Evolutionary conservation across 345 rosid genomes (phyloP), one percentile per base, ranked within the genome.

Genomic region (Acer negundo): DNA sequence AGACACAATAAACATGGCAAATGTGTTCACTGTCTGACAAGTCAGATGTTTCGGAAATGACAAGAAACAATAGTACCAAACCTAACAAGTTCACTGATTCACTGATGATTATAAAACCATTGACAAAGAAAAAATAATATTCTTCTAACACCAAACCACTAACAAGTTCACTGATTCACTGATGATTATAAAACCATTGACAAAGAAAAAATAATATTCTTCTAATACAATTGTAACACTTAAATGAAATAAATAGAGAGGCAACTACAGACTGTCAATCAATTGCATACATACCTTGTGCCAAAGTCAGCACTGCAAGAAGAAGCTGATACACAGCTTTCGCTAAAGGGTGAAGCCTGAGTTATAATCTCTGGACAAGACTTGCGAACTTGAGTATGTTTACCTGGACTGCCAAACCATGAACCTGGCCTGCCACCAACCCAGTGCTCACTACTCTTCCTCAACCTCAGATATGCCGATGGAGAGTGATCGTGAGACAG

Each of bases 281-380:
- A 22, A 78, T 40, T 44, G 74, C 6, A 69, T 59, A 40, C 15
- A n/a, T 73, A 91, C 98, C 89, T 89, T 78, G 70, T 78, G 84
- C 31, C 31, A 28, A 28, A 28, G 31, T 28, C 31, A 28, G 31
- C 31, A 28, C 31, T 28, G 31, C 31, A 28, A 28, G 31, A 28
- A 69, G 90, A 69, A 77, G 86, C 67, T 74, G 81, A 79, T 28
- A 80, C 67, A 81, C 51, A 69, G 51, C 83, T 75, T 74, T 80
- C 82, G 28, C 16, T 46, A 70, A 69, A 74, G 70, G 87, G 85
- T 63, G 89, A 84, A 81, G 83, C 46, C 79, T 38, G 80, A 65
- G 79, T 80, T 28, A 67, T 76, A 69, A 85, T 82, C 77, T 81
- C 92, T 68, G 86, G 91, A 84, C 85, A 85, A 46, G 98, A 89